These are phyloP conservation scores for Coprinopsis strossmayeri DNA, from an alignment of 768 basidiomycete genomes.

Conservation along the genomic window DNA sequence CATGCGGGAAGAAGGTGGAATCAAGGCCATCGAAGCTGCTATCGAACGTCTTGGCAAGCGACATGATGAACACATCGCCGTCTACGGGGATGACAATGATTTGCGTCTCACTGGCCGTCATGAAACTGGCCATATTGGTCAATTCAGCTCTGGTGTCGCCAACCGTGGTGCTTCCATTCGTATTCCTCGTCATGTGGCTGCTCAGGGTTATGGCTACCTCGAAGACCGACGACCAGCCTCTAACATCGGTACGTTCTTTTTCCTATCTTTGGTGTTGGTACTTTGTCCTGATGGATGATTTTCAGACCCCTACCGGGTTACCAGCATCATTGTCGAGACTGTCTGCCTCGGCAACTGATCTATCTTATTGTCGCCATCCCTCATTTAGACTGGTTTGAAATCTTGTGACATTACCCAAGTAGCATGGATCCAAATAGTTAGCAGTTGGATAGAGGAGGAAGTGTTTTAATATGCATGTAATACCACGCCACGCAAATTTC, in stretches of 20 bases:
- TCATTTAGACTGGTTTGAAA: background rate
- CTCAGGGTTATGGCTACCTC: slow-evolving; percentile 91
- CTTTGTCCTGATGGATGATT: slow-evolving; percentile 6
- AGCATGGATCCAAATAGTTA: background rate
- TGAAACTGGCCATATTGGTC: slow-evolving; percentile 92
- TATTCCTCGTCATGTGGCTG: slow-evolving; percentile 89
- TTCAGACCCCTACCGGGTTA: slow-evolving; percentile 92
- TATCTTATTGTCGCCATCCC: slow-evolving; percentile 13
- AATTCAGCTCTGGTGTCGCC: slow-evolving; percentile 92
- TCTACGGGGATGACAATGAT: slow-evolving; percentile 98
- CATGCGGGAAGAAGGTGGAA: slow-evolving; percentile 93
- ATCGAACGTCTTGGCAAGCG: slow-evolving; percentile 89
- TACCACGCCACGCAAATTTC: slow-evolving; percentile 9
- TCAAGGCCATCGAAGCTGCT: slow-evolving; percentile 85
- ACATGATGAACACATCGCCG: slow-evolving; percentile 93
- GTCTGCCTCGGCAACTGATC: slow-evolving; percentile 61
- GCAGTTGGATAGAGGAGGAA: slow-evolving; percentile 7
- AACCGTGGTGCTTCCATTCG: slow-evolving; percentile 97
- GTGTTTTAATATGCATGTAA: slow-evolving; percentile 3
- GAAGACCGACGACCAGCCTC: slow-evolving; percentile 97
- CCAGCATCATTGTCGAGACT: slow-evolving; percentile 83
- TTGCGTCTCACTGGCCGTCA: slow-evolving; percentile 92
- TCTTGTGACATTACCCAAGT: background rate
- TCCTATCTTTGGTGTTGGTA: background rate
- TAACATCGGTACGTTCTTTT: slow-evolving; percentile 75